Base-by-base conservation (phyloP, 768 basidiomycete genomes). In the Leccinum uliginosum region DNA sequence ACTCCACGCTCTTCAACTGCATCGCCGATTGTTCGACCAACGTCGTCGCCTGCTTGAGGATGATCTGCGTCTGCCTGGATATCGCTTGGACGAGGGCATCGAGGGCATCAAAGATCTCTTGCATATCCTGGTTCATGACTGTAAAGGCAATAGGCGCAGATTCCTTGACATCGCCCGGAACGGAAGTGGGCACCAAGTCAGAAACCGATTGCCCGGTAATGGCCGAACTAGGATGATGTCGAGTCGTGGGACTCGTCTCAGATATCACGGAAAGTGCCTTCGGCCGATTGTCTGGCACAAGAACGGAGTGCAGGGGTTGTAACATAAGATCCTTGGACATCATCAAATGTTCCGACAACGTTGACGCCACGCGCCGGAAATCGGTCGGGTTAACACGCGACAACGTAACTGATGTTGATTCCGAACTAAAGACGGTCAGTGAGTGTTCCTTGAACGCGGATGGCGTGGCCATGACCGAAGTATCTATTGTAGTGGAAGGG, bases 41-140 rank as follows among this genome's bases (percentile, higher is more conserved):
- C 23, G 62, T 61, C 34, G 76, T 69, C 12, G 79, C 80, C 24
- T 70, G 63, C 4, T 50, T 35, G 21, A 70, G 51, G 11, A 71
- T 46, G 3, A 62, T 58, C 35, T 65, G 66, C 9, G 68, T 70
- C 57, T 85, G 83, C 51, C 72, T 74, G 11, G 75, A 76, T 52
- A 86, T 78, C 44, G 78, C 78, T 30, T 69, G 72, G 57, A 79
- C 71, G 34, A 87, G 75, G 1, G 78, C 81, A 60, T 87, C 85
- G 29, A 87, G 74, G 4, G 83, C 83, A 24, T 80, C 80, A 32
- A 81, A 66, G 19, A 87, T 73, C 59, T 86, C 85, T 21, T 78
- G 74, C 51, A 85, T 67, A 55, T 87, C 85, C 51, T 72, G 75
- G 9, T 75, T 75, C 21, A 84, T 69, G n/a, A 71, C 71, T 7